Base-by-base conservation (phyloP, 306 rosid genomes). In the Inga laurina region DNA sequence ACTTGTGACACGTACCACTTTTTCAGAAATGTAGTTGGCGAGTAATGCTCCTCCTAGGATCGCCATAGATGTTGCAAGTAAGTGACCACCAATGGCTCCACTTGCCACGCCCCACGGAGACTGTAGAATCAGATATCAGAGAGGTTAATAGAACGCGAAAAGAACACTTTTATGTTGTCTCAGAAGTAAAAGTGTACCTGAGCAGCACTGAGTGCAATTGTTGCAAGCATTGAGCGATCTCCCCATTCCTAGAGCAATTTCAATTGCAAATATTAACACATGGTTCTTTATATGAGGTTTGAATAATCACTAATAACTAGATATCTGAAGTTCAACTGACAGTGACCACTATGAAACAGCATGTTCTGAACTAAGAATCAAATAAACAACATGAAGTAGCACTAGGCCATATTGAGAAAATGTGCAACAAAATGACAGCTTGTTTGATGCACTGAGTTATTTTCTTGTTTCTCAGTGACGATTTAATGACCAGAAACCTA, bases 91-190 rank as follows among this genome's bases (percentile, higher is more conserved):
- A 52, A 89, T 94, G 82, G 98, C 98, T 83, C 99, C 99, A 44
- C 97, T 84, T 7, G 97, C 99, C 85, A 92, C 98, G 54, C 99
- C 99, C 98, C 97, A 94, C 14, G 98, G 99, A 81, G 99, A 92
- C 98, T 97, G 90, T 62, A 81, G 74, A 86, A 75, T 74, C 44
- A 86, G 75, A 79, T 24, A 68, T 64, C 72, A 13, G 19, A 10
- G 18, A 65, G 24, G 68, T 70, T 85, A 81, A 77, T 67, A 75
- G 35, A 34, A 7, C 19, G 65, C 43, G 52, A 19, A 18, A 81
- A 74, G 2, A 69, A 44, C 19, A 72, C 35, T 22, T 52, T 22
- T 68, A 30, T 51, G 68, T 81, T 75, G 79, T 76, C 45, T 18
- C 43, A 27, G 56, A 80, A 66, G 70, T 67, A 74, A 83, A 85